A percentile compares a stretch with the other conserved stretches of the same genome.
Evolutionary conservation across 768 basidiomycete genomes (phyloP).

Genomic region (Multifurca ochricompacta): DNA sequence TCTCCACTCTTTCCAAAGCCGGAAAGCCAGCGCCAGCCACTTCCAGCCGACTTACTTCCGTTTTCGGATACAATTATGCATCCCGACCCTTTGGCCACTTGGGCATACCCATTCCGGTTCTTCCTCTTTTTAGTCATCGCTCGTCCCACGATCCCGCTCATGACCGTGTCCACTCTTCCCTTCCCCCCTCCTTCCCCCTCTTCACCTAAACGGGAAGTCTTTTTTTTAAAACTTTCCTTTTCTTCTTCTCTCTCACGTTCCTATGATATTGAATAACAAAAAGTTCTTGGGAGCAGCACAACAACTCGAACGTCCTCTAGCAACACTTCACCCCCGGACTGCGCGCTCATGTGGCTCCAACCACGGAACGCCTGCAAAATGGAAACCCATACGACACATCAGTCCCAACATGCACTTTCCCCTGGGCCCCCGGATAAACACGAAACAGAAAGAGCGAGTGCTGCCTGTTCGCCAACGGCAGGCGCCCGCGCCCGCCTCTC

Average conservation of each 20-base stretch:
- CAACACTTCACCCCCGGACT: slow-evolving; percentile 30
- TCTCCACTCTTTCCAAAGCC: slow-evolving; percentile 13
- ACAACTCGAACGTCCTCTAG: background rate
- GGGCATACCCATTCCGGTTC: too few species aligned
- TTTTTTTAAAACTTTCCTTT: background rate
- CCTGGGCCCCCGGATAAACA: background rate
- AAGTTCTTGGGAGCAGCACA: background rate
- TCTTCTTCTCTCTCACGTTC: background rate
- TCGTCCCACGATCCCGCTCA: slow-evolving; percentile 3
- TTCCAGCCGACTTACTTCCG: slow-evolving; percentile 14
- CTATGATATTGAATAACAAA: background rate
- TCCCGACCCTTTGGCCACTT: slow-evolving; percentile 5
- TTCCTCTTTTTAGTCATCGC: slow-evolving; percentile 1
- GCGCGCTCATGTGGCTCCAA: slow-evolving; percentile 68
- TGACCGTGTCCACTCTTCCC: background rate
- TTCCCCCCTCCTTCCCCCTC: background rate
- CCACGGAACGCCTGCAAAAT: slow-evolving; percentile 57
- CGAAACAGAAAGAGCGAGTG: background rate
- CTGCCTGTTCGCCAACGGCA: background rate
- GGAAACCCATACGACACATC: slow-evolving; percentile 2
- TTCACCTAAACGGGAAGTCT: slow-evolving; percentile 7
- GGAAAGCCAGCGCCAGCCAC: slow-evolving; percentile 10
- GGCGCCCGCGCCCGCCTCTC: background rate
- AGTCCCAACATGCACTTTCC: background rate
- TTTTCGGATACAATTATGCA: background rate